Evolutionary conservation across 176 grass and related monocot species (phyloP).

Genomic region (Tuctoria greenei): DNA sequence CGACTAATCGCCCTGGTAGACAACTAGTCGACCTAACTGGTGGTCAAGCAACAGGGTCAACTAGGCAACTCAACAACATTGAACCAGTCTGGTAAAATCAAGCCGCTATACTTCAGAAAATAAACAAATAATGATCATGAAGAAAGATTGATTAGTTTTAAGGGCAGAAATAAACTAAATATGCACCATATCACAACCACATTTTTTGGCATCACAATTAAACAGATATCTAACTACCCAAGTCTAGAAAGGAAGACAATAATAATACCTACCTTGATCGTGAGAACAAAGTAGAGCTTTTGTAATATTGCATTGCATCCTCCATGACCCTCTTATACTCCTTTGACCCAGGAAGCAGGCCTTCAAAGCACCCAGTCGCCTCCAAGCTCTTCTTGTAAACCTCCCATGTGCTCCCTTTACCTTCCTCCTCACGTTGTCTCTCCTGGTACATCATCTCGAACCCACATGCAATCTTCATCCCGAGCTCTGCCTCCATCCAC

Average conservation of each 20-base stretch:
- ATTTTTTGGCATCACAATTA: background rate
- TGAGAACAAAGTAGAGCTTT: slow-evolving; percentile 61
- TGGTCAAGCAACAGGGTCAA: too few species aligned
- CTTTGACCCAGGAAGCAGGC: slow-evolving; percentile 77
- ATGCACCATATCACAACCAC: background rate
- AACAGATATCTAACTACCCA: slow-evolving; percentile 1
- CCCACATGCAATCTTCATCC: slow-evolving; percentile 90
- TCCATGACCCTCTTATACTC: slow-evolving; percentile 82
- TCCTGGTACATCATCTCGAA: slow-evolving; percentile 99
- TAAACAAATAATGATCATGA: background rate
- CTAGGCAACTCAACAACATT: too few species aligned
- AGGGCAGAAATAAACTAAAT: slow-evolving; percentile 6
- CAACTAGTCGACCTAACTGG: too few species aligned
- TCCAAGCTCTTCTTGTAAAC: slow-evolving; percentile 79
- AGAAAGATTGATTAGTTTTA: background rate
- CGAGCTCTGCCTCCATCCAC: slow-evolving; percentile 80
- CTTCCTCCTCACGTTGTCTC: slow-evolving; percentile 60
- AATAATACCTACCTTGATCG: slow-evolving; percentile 53
- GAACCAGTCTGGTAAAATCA: background rate
- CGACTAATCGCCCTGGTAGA: too few species aligned
- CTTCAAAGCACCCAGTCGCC: slow-evolving; percentile 69
- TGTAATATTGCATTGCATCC: slow-evolving; percentile 75
- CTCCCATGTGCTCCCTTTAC: slow-evolving; percentile 80
- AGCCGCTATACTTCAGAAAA: background rate
- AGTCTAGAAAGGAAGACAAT: background rate